Evolutionary conservation across 148 eudicot species (phyloP).

Genomic region (Oxyria digyna): DNA sequence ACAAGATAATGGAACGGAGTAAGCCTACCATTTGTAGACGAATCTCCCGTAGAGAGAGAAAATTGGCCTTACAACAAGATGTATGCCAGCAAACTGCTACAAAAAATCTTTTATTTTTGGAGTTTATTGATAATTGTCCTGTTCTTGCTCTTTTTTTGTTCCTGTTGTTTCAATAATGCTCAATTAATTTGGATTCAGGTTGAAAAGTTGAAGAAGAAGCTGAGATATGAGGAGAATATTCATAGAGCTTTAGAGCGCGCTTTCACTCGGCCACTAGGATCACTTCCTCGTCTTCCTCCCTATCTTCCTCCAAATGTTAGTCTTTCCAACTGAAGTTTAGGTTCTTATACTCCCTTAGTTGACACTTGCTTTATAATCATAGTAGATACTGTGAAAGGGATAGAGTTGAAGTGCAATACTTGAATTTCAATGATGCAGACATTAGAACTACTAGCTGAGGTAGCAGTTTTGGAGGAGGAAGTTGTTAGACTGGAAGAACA

Average conservation of each 20-base stretch:
- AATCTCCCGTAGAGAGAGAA: conserved; percentile 11
- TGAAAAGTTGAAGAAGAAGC: conserved; percentile 64
- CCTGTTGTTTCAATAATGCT: no score
- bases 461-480: conserved; percentile 85
- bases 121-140: background rate
- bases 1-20: background rate
- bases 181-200: conserved; percentile 31
- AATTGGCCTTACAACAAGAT: conserved; percentile 14
- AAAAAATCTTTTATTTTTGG: background rate
- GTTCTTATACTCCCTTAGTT: background rate
- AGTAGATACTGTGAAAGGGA: background rate
- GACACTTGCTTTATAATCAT: background rate
- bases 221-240: conserved; percentile 67
- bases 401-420: background rate
- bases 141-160: background rate
- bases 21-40: background rate
- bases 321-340: background rate
- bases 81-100: background rate
- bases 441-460: conserved; percentile 74
- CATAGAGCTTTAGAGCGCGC: conserved; percentile 75
- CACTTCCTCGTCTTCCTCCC: conserved; percentile 75
- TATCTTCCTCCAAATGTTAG: conserved; percentile 70
- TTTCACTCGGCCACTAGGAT: conserved; percentile 60
- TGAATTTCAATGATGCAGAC: conserved; percentile 21
- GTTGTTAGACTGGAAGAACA: conserved; percentile 75